Percentiles rank a stretch among this genome's conserved stretches.
These are phyloP conservation scores for Phialophora chinensis DNA, from an alignment of 2,329 filamentous ascomycete genomes.

Conservation along the genomic window DNA sequence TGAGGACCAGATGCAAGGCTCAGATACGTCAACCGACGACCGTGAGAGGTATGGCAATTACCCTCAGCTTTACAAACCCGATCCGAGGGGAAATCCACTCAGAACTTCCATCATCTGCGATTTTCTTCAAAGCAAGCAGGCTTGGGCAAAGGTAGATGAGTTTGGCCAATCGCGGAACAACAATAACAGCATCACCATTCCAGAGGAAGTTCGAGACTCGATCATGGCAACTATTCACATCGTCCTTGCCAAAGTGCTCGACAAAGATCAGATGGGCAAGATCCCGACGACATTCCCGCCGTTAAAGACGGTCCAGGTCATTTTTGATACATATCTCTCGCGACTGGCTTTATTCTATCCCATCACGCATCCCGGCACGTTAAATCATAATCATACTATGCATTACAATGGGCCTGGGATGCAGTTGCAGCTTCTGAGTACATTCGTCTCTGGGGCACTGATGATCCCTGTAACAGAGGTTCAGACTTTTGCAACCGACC, in stretches of 20 bases:
- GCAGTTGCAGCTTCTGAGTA: neutral
- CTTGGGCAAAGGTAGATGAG: neutral
- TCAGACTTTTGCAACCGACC: neutral
- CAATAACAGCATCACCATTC: neutral
- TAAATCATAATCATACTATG: neutral
- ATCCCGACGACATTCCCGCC: constrained; percentile 8
- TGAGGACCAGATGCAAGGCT: neutral
- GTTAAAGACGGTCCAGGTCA: neutral
- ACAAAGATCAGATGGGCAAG: constrained; percentile 10
- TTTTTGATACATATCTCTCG: neutral
- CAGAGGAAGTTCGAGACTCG: constrained; percentile 10
- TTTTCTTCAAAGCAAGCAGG: constrained; percentile 3
- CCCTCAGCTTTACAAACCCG: constrained; percentile 10
- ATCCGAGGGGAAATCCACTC: constrained; percentile 8
- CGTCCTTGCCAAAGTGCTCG: constrained; percentile 13
- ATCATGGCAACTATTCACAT: constrained; percentile 13
- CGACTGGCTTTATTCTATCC: neutral
- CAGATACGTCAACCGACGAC: neutral
- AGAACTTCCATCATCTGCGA: constrained; percentile 9
- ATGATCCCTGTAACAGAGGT: neutral
- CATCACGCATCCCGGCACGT: neutral
- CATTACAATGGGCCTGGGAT: neutral
- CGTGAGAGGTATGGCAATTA: constrained; percentile 1
- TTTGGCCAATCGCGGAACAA: neutral
- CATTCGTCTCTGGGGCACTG: neutral